These are phyloP conservation scores for Suhomyces pyralidae DNA, from an alignment of 805 yeast species.

Conservation along the genomic window DNA sequence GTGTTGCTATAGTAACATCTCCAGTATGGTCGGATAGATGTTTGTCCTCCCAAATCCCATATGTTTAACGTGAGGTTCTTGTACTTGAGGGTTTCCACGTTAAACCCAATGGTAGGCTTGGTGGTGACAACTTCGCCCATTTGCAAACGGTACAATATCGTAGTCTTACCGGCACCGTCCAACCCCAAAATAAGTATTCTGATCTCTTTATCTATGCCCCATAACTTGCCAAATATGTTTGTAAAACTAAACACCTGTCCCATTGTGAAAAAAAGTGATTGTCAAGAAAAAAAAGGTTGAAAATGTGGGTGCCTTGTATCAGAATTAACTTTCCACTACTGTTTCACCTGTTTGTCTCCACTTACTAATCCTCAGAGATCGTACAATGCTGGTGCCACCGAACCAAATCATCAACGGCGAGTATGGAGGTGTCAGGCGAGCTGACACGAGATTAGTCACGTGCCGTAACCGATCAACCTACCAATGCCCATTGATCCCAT, in stretches of 20 bases:
- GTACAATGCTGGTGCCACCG: background rate
- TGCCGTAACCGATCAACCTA: background rate
- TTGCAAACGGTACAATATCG: constrained; percentile 85
- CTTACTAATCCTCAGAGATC: background rate
- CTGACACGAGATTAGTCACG: background rate
- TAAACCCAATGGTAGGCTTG: constrained; percentile 82
- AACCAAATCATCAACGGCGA: background rate
- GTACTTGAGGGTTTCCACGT: constrained; percentile 87
- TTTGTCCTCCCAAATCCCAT: constrained; percentile 98
- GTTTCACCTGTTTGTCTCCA: background rate
- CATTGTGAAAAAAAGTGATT: constrained; percentile 36
- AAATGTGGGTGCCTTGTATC: background rate
- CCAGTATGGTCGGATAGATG: constrained; percentile 95
- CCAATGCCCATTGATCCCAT: too few relatives aligned
- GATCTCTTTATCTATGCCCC: constrained; percentile 89
- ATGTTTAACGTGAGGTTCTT: constrained; percentile 88
- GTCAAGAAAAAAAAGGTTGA: too few relatives aligned
- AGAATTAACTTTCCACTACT: background rate
- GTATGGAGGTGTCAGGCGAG: too few relatives aligned
- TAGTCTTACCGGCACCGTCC: constrained; percentile 97
- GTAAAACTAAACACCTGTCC: constrained; percentile 81
- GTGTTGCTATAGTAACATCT: constrained; percentile 93
- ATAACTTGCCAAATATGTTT: constrained; percentile 75
- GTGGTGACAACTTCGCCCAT: constrained; percentile 46
- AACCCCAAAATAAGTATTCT: constrained; percentile 86